Base-by-base conservation (phyloP, 331 rosid species). In the Malus hybrid region DNA sequence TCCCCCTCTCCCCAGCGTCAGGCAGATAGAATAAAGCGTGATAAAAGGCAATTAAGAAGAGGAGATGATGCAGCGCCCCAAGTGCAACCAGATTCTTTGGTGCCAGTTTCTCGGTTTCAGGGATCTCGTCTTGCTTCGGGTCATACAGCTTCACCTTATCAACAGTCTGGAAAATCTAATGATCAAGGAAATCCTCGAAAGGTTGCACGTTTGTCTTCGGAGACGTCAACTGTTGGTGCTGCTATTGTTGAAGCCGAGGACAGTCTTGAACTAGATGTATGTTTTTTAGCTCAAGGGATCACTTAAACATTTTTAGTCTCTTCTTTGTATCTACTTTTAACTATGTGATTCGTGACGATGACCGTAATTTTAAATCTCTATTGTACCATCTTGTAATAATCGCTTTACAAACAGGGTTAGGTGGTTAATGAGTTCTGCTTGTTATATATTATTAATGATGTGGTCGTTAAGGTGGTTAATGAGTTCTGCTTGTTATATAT, bases 111-210 rank as follows among this genome's bases (percentile, higher is more conserved):
- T 74, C 87, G 84, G 63, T 95, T 82, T 79, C 93, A 73, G 69
- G 96, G 97, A 67, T 95, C 99, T 81, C 98, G 99, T 74, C 97
- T 95, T 82, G 97, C 97, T 85, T 86, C 97, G 19, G 96, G 90
- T 78, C 88, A 91, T 75, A 70, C 83, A 1, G 89, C 93, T 85
- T 83, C 96, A 16, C 99, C 99, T 1, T 95, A 77, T 87, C 87
- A 85, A 70, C 84, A 76, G 69, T 62, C 89, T 69, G 80, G 88
- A 34, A 70, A 60, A 54, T 67, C 71, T n/a, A 74, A 74, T 67
- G 69, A 73, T 81, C 79, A 74, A 57, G 88, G 69, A 72, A 65
- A 56, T 50, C 67, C 75, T 68, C 79, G 3, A 31, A 92, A 90
- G 84, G 96, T 79, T 72, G 80, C 93, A 32, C 86, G 81, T 75